phyloP scores from a whole-genome alignment of 495 filamentous ascomycete genomes.

The Penicillium atrosanguineum region DNA sequence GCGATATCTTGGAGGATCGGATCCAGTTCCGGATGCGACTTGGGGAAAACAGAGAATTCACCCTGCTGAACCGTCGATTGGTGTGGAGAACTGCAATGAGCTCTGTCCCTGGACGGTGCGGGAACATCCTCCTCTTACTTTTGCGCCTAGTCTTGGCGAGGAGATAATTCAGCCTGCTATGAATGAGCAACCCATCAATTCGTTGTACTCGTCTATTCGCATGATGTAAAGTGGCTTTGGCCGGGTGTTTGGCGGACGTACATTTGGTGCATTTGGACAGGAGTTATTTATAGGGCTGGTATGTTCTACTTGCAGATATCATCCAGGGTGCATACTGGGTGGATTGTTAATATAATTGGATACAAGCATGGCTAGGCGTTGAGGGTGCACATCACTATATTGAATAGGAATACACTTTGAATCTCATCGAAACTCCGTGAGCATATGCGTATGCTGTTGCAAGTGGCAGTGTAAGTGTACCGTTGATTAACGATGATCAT shows the following conservation, averaged over 20 bases:
- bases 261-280: neutral
- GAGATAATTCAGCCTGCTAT: conserved; percentile 38
- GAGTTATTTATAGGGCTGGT: neutral
- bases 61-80: conserved; percentile 35
- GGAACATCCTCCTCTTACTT: conserved; percentile 37
- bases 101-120: conserved; percentile 46
- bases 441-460: neutral
- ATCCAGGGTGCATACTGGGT: neutral
- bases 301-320: neutral
- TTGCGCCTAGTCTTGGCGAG: conserved; percentile 36
- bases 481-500: neutral
- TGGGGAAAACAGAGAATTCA: conserved; percentile 44
- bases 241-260: neutral
- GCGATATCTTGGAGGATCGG: conserved; percentile 35
- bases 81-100: conserved; percentile 43
- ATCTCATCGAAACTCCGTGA: neutral
- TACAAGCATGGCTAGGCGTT: neutral
- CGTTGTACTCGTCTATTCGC: conserved; percentile 39
- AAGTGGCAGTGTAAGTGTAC: neutral
- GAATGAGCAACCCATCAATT: conserved; percentile 34
- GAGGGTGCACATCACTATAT: neutral
- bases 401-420: neutral
- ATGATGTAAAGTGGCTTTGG: conserved; percentile 27
- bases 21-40: conserved; percentile 27
- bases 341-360: neutral